Evolutionary conservation across 2,329 filamentous ascomycete genomes (phyloP), one percentile per base, ranked within the genome.

Genomic region (Trichoderma koningiopsis): DNA sequence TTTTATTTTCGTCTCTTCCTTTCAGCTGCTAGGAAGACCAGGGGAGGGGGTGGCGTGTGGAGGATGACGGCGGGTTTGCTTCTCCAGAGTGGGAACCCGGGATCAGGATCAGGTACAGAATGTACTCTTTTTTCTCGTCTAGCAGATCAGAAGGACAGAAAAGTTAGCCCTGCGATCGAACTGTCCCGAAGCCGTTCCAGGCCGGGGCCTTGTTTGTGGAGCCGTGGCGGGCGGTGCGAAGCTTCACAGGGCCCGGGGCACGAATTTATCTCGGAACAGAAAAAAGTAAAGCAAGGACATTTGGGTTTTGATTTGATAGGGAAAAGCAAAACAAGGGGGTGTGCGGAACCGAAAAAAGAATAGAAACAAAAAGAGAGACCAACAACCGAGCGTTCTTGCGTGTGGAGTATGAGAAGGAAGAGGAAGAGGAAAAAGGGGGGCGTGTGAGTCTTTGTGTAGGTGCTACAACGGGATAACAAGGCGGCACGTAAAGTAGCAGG

Each of bases 261-360:
- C 77, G 77, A 79, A 74, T 74, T 78, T 77, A 78, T 77, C 74
- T 73, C 77, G 77, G 77, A 79, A 79, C 72, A 8, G 22, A 43
- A 43, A 19, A 71, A 62, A 43, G 31, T 27, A 27, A 16, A 64
- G 61, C 53, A 37, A 19, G 27, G 19, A 63, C 43, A 43, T 24
- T 61, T 33, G 37, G 35, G 58, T 7, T 61, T 62, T 27, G 37
- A 27, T 14, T 62, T 27, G 31, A 33, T 31, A 33, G 16, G 29
- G 52, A 58, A 43, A 56, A 29, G 64, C 31, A 43, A 65, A 43
- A n/a, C 40, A 43, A n/a, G 67, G 60, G 60, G 59, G 29, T 10
- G 31, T 52, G 35, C 22, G 22, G 22, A 40, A 22, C 43, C 43
- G 35, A 37, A 49, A 22, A 22, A 68, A 22, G 16, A 43, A 43